These are phyloP conservation scores for Limnomonas spitsbergensis DNA, from an alignment of 139 green algal genomes.

Conservation along the genomic window DNA sequence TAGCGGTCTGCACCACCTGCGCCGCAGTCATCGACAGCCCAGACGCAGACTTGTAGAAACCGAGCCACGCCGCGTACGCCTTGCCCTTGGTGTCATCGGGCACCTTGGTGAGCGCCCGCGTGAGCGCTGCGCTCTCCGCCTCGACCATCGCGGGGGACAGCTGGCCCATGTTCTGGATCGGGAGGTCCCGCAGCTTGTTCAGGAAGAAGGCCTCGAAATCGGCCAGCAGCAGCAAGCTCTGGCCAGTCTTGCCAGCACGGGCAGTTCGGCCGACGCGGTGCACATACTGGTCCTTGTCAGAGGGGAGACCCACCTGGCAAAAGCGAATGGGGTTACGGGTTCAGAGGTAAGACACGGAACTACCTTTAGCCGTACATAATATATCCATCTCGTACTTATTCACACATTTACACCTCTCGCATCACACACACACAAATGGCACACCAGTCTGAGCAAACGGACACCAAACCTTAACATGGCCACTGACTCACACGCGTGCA, in stretches of 20 bases:
- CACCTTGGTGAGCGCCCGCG: neutral
- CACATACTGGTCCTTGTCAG: conserved; percentile 87
- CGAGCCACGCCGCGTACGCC: conserved; percentile 30
- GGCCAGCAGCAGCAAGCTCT: conserved; percentile 86
- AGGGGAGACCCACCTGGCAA: conserved; percentile 61
- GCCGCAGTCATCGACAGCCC: neutral
- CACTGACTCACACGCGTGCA: no score
- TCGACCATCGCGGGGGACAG: conserved; percentile 2
- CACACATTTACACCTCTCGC: no score
- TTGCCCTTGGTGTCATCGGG: conserved; percentile 28
- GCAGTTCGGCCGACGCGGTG: conserved; percentile 93
- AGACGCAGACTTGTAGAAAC: conserved; percentile 31
- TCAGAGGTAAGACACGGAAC: no score
- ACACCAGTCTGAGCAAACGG: no score
- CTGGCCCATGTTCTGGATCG: conserved; percentile 7
- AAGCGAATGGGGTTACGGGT: no score
- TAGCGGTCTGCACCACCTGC: conserved; percentile 19
- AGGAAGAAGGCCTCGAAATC: conserved; percentile 43
- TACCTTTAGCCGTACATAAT: no score
- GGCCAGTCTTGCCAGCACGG: conserved; percentile 85
- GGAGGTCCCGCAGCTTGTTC: conserved; percentile 22
- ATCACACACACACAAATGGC: no score
- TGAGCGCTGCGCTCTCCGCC: neutral
- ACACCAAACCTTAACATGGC: no score
- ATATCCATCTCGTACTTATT: no score